These are phyloP conservation scores for Carex pumila DNA, from an alignment of 176 grass and related monocot genomes.

Conservation along the genomic window DNA sequence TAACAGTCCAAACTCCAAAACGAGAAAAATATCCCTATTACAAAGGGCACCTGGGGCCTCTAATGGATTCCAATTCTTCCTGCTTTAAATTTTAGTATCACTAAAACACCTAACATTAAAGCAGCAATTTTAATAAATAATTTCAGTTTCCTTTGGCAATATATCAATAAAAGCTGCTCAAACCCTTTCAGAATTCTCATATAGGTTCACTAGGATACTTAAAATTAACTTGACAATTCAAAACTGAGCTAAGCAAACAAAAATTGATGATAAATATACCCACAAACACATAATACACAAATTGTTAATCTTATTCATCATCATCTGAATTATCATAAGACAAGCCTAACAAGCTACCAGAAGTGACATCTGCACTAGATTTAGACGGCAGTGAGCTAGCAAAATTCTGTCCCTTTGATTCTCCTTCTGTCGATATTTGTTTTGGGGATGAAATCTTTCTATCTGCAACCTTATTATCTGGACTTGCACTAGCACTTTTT, in stretches of 20 bases:
- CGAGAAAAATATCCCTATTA: background rate
- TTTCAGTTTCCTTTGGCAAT: background rate
- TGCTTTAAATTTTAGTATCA: background rate
- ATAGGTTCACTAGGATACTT: background rate
- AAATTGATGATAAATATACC: conserved; percentile 20
- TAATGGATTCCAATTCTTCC: background rate
- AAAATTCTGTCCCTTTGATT: background rate
- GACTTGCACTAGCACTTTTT: conserved; percentile 19
- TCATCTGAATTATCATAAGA: conserved; percentile 75
- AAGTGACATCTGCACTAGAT: conserved; percentile 21
- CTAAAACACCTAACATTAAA: background rate
- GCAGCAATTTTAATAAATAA: background rate
- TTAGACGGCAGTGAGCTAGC: background rate
- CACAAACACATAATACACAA: conserved; percentile 24
- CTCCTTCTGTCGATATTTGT: conserved; percentile 21
- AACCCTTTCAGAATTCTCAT: background rate
- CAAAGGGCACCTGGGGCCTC: background rate
- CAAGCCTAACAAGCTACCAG: conserved; percentile 68
- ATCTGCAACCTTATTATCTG: conserved; percentile 13
- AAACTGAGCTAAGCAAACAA: conserved; percentile 15
- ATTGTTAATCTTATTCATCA: conserved; percentile 14
- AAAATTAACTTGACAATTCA: background rate
- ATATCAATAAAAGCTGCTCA: background rate
- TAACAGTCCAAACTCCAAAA: background rate
- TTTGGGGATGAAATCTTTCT: background rate